phyloP scores from a whole-genome alignment of 768 basidiomycete species.

The Russula sp. region DNA sequence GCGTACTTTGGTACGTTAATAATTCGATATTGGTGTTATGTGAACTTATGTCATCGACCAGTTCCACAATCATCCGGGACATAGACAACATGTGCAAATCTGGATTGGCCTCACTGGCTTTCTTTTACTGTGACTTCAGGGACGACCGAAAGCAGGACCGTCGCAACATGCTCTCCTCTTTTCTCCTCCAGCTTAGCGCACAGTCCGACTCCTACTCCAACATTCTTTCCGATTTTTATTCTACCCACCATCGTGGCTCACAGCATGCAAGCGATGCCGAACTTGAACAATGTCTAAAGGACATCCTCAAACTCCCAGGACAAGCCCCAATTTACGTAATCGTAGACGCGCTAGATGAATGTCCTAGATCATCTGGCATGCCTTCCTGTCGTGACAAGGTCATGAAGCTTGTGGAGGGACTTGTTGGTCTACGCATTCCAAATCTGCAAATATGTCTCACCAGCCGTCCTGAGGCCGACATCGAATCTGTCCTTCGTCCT shows the following conservation, averaged over 20 bases:
- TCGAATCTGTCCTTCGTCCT: neutral
- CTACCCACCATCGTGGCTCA: neutral
- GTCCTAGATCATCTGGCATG: neutral
- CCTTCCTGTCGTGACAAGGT: neutral
- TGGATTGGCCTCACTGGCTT: no score
- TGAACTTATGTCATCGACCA: neutral
- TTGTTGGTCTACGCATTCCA: neutral
- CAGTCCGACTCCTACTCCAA: neutral
- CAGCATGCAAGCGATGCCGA: neutral
- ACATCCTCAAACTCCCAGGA: neutral
- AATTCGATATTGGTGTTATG: neutral
- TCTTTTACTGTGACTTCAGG: no score
- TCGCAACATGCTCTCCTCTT: neutral
- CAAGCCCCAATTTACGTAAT: neutral
- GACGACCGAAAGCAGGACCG: neutral
- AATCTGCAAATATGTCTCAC: conserved; percentile 1
- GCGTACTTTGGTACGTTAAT: neutral
- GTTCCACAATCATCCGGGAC: neutral
- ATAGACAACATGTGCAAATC: no score
- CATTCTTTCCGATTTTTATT: neutral
- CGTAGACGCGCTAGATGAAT: neutral
- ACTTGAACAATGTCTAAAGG: neutral
- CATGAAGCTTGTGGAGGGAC: no score
- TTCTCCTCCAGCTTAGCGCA: conserved; percentile 2
- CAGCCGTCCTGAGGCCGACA: neutral